A percentile compares a stretch with the other conserved stretches of the same genome.
Conservation (phyloP, 305 asterid genomes). For the Ruellia speciosa region DNA sequence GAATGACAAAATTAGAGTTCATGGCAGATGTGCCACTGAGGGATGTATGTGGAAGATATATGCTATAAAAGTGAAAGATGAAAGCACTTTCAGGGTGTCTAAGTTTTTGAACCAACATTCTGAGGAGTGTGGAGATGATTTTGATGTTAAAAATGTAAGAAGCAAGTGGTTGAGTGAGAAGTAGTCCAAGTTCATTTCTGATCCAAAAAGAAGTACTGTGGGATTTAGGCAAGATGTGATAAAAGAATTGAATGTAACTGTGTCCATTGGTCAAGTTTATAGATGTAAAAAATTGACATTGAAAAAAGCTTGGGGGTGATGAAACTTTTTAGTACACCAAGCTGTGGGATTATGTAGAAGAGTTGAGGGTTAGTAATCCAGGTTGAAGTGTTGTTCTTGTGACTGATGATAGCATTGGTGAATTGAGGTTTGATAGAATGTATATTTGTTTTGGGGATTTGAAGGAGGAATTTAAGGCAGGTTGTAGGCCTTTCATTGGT, state of each 20-base stretch:
- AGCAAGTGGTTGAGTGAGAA: neutral
- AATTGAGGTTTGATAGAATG: neutral
- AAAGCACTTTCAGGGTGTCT: neutral
- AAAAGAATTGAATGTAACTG: neutral
- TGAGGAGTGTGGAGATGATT: too few relatives aligned
- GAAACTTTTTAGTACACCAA: neutral
- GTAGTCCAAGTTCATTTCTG: neutral
- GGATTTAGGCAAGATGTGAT: neutral
- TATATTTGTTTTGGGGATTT: neutral
- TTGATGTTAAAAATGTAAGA: neutral
- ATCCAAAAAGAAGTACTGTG: neutral
- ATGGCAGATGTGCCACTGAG: neutral
- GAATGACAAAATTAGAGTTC: neutral
- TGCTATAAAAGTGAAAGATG: neutral
- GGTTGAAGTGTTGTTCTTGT: neutral
- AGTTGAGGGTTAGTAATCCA: too few relatives aligned
- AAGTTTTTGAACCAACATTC: neutral
- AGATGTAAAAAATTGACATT: neutral
- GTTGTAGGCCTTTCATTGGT: neutral
- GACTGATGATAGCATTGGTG: neutral
- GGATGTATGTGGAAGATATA: neutral
- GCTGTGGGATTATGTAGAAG: neutral
- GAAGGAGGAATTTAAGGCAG: neutral
- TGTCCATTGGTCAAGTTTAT: neutral
- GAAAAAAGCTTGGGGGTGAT: neutral